Percentiles rank a stretch among this genome's conserved stretches.
Evolutionary conservation across 2,329 filamentous ascomycete genomes (phyloP).

Genomic region (Scleromitrula shiraiana): DNA sequence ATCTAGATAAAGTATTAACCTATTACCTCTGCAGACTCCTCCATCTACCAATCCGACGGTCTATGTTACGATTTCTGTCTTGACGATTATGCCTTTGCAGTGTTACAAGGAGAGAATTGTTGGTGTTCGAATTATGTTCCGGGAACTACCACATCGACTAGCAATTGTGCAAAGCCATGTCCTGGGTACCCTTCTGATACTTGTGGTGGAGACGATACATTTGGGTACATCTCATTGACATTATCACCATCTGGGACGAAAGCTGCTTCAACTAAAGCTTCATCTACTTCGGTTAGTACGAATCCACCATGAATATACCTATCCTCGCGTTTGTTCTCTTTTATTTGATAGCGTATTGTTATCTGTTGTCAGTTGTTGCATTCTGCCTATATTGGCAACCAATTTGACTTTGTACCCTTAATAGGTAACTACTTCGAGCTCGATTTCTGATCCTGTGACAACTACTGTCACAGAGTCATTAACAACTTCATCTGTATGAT

Average conservation of each 20-base stretch:
- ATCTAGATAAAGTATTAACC: constrained; percentile 3
- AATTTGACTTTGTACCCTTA: constrained; percentile 27
- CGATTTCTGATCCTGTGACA: constrained; percentile 8
- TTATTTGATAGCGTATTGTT: constrained; percentile 1
- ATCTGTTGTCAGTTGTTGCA: neutral
- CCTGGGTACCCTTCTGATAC: constrained; percentile 60
- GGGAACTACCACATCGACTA: constrained; percentile 30
- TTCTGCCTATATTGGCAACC: constrained; percentile 22
- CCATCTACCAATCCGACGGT: constrained; percentile 60
- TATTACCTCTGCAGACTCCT: constrained; percentile 36
- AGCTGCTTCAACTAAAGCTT: constrained; percentile 9
- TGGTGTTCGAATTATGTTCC: constrained; percentile 71
- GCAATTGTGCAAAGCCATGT: constrained; percentile 49
- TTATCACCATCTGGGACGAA: constrained; percentile 50
- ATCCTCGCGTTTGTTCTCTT: neutral
- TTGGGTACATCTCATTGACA: constrained; percentile 55
- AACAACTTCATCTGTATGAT: constrained; percentile 31
- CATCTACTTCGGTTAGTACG: constrained; percentile 22
- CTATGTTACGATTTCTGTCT: constrained; percentile 55
- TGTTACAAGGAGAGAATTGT: constrained; percentile 57
- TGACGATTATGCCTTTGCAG: constrained; percentile 53
- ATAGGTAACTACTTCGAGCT: constrained; percentile 23
- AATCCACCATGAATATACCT: neutral
- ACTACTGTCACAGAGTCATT: constrained; percentile 6
- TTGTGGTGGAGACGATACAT: constrained; percentile 57